Base-by-base conservation (phyloP, 73 alveolate species). In the Breviolum minutum region DNA sequence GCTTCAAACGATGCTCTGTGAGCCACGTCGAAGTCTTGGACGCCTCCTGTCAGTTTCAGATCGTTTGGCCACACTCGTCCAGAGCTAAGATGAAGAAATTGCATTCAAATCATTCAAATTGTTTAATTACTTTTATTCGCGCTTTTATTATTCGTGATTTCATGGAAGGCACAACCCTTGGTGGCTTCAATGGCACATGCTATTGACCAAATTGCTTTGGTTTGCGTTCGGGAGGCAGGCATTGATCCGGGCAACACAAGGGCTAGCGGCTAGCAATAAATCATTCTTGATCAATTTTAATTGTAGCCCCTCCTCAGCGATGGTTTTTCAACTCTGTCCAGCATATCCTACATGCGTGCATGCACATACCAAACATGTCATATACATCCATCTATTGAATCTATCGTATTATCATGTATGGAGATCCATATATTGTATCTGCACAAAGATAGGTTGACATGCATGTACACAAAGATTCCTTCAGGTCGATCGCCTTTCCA, bases 131-230 rank as follows among this genome's bases (percentile, higher is more conserved):
- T 6, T 27, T 40, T 3, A 40, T 40, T 40, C 3, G 54, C 3
- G 54, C n/a, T 24, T 73, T 9, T 24, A 73, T 19, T 7, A 73
- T 9, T 24, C 83, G 48, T 73, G 83, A 24, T 9, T 73, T 73
- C 24, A 2, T 68, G 77, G 24, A 32, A 92, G 98, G 98, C 90
- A 7, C 98, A 92, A 80, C 98, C 98, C 40, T 81, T 92, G 70
- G 98, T 76, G 70, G 98, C 88, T 8, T 92, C 98, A 10, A 24
- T 92, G 80, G 98, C 98, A 29, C 98, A 92, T 16, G 98, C 98
- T 26, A 92, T 92, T 22, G 98, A 92, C 27, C 98, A 84, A 14
- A 92, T 92, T 63, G 98, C 98, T 13, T n/a, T 92, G 98, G 76
- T 92, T 26, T 92, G 98, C 68, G 98, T 92, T 13, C 86, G 98